These are phyloP conservation scores for Raddia distichophylla DNA, from an alignment of 176 grass and related monocot genomes.

Conservation along the genomic window DNA sequence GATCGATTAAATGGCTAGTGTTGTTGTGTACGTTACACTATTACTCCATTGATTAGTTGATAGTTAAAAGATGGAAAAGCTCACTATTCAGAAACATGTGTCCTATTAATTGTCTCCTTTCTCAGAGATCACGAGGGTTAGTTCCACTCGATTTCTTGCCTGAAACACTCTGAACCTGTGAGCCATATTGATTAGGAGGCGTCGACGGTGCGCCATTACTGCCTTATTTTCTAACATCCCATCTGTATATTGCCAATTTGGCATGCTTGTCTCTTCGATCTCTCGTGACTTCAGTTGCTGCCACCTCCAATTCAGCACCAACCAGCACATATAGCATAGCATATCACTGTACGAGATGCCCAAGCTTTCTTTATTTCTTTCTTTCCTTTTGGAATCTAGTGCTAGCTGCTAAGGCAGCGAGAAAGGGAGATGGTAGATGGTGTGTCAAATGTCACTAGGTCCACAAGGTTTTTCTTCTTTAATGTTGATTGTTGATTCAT, in stretches of 20 bases:
- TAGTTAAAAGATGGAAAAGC: not conserved
- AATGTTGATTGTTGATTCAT: not conserved
- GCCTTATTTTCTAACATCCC: not conserved
- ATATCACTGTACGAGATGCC: not conserved
- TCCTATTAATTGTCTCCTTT: not conserved
- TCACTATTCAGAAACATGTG: not conserved
- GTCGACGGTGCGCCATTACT: slow-evolving; percentile 14
- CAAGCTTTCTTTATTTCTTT: not conserved
- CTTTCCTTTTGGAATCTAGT: not conserved
- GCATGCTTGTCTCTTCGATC: not conserved
- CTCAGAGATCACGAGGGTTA: not conserved
- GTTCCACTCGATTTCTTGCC: not conserved
- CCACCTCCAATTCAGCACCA: slow-evolving; percentile 12
- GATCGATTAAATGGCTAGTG: no score
- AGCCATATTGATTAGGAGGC: not conserved
- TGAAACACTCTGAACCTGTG: not conserved
- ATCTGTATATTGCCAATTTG: not conserved
- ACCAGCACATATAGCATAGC: not conserved
- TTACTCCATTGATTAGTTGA: not conserved
- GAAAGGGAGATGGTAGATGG: not conserved
- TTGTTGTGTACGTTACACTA: not conserved
- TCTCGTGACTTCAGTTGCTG: not conserved
- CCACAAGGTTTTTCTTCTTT: not conserved
- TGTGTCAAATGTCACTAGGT: slow-evolving; percentile 31
- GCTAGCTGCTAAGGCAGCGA: not conserved